Conservation (phyloP, 495 filamentous ascomycete species). For the Aspergillus steynii region DNA sequence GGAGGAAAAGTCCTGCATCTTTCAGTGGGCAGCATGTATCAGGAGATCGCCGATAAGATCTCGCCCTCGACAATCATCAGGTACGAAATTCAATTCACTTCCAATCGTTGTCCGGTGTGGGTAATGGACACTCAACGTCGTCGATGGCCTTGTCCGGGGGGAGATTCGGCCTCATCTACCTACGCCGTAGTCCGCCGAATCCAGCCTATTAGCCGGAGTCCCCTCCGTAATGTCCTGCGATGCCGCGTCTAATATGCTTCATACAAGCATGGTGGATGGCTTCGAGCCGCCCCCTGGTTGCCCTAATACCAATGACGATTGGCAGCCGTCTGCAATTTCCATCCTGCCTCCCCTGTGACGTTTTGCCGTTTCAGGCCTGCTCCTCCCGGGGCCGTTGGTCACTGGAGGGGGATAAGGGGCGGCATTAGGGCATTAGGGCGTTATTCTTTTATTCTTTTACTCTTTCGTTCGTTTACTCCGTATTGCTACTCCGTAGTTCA, state of each 20-base stretch:
- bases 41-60: constrained; percentile 20
- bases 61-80: constrained; percentile 7
- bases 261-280: constrained; percentile 2
- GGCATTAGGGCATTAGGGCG: too few species aligned
- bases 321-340: neutral
- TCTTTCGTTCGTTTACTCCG: too few species aligned
- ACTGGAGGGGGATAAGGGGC: too few species aligned
- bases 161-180: too few species aligned
- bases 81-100: neutral
- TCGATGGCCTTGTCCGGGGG: too few species aligned
- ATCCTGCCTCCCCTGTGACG: constrained; percentile 6
- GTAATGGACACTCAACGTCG: too few species aligned
- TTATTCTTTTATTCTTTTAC: too few species aligned
- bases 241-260: neutral
- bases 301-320: neutral
- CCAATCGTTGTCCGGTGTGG: neutral
- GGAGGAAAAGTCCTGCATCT: neutral
- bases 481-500: too few species aligned
- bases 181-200: too few species aligned
- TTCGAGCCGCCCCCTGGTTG: neutral
- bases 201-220: too few species aligned
- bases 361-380: constrained; percentile 16
- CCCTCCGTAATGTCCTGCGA: neutral
- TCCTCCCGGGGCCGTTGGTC: constrained; percentile 4
- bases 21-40: constrained; percentile 3